Percentiles rank a stretch among this genome's conserved stretches.
These are phyloP conservation scores for Podospora appendiculata DNA, from an alignment of 495 filamentous ascomycete species.

Conservation along the genomic window DNA sequence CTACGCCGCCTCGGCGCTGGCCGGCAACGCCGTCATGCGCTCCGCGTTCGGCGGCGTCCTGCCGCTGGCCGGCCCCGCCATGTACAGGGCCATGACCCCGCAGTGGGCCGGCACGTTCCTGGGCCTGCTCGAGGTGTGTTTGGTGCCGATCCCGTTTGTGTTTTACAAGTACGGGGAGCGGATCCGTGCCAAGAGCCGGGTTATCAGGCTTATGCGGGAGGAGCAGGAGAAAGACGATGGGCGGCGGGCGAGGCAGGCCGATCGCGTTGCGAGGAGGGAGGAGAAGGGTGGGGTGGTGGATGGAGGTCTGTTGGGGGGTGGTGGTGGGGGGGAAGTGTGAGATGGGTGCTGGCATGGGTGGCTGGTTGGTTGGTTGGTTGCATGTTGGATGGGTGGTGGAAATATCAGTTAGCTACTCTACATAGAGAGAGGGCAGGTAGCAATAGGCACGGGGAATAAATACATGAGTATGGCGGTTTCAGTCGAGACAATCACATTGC, in stretches of 20 bases:
- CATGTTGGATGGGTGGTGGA: no score
- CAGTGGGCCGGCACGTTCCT: slow-evolving; percentile 75
- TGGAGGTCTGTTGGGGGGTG: no score
- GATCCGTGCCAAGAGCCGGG: slow-evolving; percentile 56
- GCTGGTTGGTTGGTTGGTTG: no score
- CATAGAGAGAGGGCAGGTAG: no score
- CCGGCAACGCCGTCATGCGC: slow-evolving; percentile 68
- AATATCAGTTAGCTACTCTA: no score
- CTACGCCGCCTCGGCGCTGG: slow-evolving; percentile 69
- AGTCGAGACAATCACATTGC: no score
- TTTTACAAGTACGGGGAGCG: slow-evolving; percentile 69
- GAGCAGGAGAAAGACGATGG: slow-evolving; percentile 57
- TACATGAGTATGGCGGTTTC: no score
- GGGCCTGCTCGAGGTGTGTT: slow-evolving; percentile 56
- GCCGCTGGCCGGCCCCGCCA: slow-evolving; percentile 62
- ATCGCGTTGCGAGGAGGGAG: slow-evolving; percentile 8
- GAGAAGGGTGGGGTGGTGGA: not conserved
- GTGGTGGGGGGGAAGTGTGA: no score
- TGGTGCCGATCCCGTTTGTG: slow-evolving; percentile 72
- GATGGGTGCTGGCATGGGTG: no score
- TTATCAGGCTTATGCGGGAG: slow-evolving; percentile 64
- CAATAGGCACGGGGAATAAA: no score
- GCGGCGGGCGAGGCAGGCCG: slow-evolving; percentile 24
- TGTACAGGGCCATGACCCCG: slow-evolving; percentile 60
- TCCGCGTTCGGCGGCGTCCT: slow-evolving; percentile 59